Evolutionary conservation across 805 yeast species (phyloP), one percentile per base, ranked within the genome.

Genomic region (Metschnikowia baotianmanensis): DNA sequence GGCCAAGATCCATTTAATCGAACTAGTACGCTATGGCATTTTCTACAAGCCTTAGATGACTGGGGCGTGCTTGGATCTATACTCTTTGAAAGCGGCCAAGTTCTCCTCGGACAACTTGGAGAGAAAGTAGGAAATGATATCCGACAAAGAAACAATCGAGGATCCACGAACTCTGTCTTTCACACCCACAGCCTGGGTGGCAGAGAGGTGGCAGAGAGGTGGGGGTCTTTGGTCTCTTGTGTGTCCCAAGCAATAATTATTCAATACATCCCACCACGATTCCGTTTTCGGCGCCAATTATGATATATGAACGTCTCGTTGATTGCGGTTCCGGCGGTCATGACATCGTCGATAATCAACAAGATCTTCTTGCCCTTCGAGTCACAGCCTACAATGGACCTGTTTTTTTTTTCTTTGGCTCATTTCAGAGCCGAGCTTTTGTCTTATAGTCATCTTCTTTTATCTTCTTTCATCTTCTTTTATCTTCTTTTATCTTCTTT

Each of bases 271-370:
- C 98, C 34, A 81, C 86, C 17, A 88, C 83, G 11, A 67, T 57
- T 35, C 96, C 99, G 25, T 77, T 69, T 51, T 81, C 91, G 19
- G 56, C 65, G 19, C 67, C 65, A 53, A 93, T 88, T 56, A 93
- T 84, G 35, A n/a, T n/a, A n/a, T n/a, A 74, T 79, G 55, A 86
- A 85, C 0, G 98, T 97, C 67, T 93, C 98, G 55, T 85, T 85
- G 61, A 90, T 89, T 36, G 99, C 98, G 44, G 98, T 93, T 29
- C 99, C 99, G 1, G 98, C 98, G 45, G 98, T 91, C 82, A 91
- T 90, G 31, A 93, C 97, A 57, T 91, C 99, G 63, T 93, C 99
- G 47, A 91, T 88, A 55, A 93, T 86, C n/a, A n/a, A n/a, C 55
- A 93, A 69, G 18, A 91, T 78, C 46, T 75, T 75, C 63, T 90